Evolutionary conservation across 768 basidiomycete species (phyloP).

Genomic region (Cystofilobasidium bisporidii): DNA sequence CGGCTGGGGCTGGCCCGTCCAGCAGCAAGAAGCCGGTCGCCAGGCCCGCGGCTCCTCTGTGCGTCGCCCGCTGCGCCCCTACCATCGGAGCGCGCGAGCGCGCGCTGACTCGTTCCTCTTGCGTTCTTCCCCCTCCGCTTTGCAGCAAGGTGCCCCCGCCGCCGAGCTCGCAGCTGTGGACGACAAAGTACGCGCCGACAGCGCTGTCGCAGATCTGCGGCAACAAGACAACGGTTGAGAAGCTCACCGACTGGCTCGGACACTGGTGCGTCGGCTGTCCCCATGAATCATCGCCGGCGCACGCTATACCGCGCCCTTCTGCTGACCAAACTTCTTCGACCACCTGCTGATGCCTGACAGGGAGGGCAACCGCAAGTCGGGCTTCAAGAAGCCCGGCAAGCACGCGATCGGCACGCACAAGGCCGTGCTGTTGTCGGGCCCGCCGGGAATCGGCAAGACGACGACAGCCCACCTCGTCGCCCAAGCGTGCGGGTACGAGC

Average conservation of each 20-base stretch:
- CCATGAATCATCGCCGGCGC: too few species aligned
- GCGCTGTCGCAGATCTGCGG: constrained; percentile 84
- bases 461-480: constrained; percentile 90
- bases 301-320: too few species aligned
- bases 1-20: constrained; percentile 30
- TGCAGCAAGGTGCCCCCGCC: constrained; percentile 32
- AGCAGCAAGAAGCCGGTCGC: background rate
- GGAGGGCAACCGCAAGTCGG: constrained; percentile 59
- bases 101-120: constrained; percentile 8
- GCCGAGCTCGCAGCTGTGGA: constrained; percentile 65
- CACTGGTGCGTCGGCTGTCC: constrained; percentile 56
- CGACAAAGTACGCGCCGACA: constrained; percentile 84
- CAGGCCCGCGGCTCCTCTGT: background rate
- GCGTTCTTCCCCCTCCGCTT: constrained; percentile 32
- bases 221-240: constrained; percentile 85
- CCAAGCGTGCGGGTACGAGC: constrained; percentile 76
- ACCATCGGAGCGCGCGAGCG: background rate
- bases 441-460: constrained; percentile 96
- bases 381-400: constrained; percentile 92
- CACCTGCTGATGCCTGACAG: too few species aligned
- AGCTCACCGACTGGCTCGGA: constrained; percentile 72
- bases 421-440: constrained; percentile 79
- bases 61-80: background rate
- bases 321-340: background rate
- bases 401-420: constrained; percentile 75